A percentile compares a stretch with the other conserved stretches of the same genome.
phyloP scores from a whole-genome alignment of 2,329 filamentous ascomycete genomes.

The Fusarium keratoplasticum region DNA sequence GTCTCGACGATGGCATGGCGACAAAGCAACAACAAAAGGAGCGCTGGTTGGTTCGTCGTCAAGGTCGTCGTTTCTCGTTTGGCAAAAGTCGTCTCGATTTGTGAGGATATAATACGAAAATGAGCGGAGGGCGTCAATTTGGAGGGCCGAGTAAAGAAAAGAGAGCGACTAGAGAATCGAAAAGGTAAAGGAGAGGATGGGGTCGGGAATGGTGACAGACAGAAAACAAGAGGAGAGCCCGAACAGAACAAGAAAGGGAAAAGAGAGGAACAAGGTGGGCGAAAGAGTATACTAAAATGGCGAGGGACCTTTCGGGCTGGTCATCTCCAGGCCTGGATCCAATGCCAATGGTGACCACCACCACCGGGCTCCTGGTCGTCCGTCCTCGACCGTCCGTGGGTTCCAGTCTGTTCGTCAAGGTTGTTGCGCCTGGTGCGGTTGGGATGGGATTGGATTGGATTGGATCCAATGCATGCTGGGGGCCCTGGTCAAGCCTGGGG shows the following conservation, averaged over 20 bases:
- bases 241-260: conserved; percentile 25
- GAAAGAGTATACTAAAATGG: conserved; percentile 40
- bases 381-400: conserved; percentile 2
- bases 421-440: conserved; percentile 25
- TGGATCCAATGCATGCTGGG: background rate
- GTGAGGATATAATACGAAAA: conserved; percentile 12
- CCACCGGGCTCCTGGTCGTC: conserved; percentile 7
- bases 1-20: conserved; percentile 46
- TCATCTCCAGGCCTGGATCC: conserved; percentile 13
- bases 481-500: conserved; percentile 11
- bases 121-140: conserved; percentile 19
- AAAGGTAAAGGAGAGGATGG: conserved; percentile 31
- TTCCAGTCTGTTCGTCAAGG: conserved; percentile 18
- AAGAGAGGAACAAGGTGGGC: conserved; percentile 31
- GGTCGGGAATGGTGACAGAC: conserved; percentile 16
- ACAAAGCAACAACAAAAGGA: conserved; percentile 33
- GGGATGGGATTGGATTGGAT: background rate
- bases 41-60: conserved; percentile 36
- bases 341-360: conserved; percentile 10
- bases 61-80: conserved; percentile 34
- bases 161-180: conserved; percentile 23
- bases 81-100: conserved; percentile 22
- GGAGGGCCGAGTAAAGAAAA: conserved; percentile 3
- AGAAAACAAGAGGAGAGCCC: conserved; percentile 13
- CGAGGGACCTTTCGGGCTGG: conserved; percentile 12